Evolutionary conservation across 2,329 filamentous ascomycete species (phyloP).

Genomic region (Lachnellula hyalina): DNA sequence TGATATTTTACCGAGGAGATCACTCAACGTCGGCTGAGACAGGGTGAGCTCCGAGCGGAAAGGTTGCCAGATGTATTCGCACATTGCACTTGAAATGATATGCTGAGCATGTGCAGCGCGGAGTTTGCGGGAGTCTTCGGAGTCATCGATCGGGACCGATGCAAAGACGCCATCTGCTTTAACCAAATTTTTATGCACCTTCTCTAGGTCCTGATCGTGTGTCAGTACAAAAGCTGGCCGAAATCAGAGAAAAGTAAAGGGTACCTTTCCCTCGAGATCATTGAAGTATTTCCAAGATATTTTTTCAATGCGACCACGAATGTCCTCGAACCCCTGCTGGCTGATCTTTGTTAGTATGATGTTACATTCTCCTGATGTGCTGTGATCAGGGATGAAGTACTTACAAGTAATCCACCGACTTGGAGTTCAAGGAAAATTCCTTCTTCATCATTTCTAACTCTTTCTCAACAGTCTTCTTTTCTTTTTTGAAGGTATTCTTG

Average conservation of each 20-base stretch:
- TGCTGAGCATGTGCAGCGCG: slow-evolving; percentile 14
- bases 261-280: slow-evolving; percentile 5
- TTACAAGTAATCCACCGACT: slow-evolving; percentile 9
- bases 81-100: slow-evolving; percentile 14
- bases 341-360: slow-evolving; percentile 6
- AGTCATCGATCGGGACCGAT: slow-evolving; percentile 12
- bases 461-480: background rate
- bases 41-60: slow-evolving; percentile 7
- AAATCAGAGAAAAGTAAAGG: background rate
- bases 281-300: slow-evolving; percentile 11
- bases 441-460: background rate
- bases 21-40: slow-evolving; percentile 3
- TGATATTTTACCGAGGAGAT: slow-evolving; percentile 6
- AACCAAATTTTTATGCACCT: slow-evolving; percentile 6
- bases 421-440: background rate
- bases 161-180: slow-evolving; percentile 5
- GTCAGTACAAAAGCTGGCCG: slow-evolving; percentile 1
- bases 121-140: slow-evolving; percentile 10
- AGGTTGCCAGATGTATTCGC: slow-evolving; percentile 12
- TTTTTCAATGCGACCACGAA: slow-evolving; percentile 1
- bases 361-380: background rate
- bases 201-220: slow-evolving; percentile 7
- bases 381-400: background rate
- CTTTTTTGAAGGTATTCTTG: background rate
- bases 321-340: slow-evolving; percentile 6